Base-by-base conservation (phyloP, 1,284 basidiomycete species). In the Pisolithus thermaeus region DNA sequence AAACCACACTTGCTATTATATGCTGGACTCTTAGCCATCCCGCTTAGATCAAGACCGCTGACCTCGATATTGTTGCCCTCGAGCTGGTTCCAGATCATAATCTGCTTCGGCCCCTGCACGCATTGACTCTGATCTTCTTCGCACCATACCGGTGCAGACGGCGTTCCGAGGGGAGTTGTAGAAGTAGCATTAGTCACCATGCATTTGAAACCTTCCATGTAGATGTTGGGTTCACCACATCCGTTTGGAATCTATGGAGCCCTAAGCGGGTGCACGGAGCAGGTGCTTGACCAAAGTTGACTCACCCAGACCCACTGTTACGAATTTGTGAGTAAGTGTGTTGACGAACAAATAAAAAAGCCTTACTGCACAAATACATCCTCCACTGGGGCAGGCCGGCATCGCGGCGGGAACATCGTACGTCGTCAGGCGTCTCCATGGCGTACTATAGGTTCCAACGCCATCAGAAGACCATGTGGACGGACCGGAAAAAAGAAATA, bases 351-450 rank as follows among this genome's bases (percentile, higher is more conserved):
- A 27, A 23, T n/a, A 39, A 18, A 36, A 36, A 35, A 11, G 28
- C 46, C 59, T 47, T 43, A 59, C 58, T 32, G 59, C 59, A 46
- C 59, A 60, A 41, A 70, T 76, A 50, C 77, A 79, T 4, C 77
- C 77, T 25, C 60, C 75, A 7, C 61, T 50, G 42, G 76, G 75
- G 58, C 76, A 78, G 11, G 73, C 65, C 42, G 76, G 77, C 59
- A 78, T 61, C 16, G 62, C 68, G 16, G 70, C 65, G n/a, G 76
- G 77, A 20, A 78, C 75, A 20, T 73, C 63, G 56, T 77, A 79
- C 9, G 59, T 63, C 4, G 71, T 63, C 2, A 74, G 27, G 27
- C 76, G 72, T 58, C 71, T 73, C 73, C 73, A 78, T 4, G 77
- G 77, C 3, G 77, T 77, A 56, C 75, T 76, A 36, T 16, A 18